phyloP scores from a whole-genome alignment of 176 grass and related monocot species.

The Aegilops tauschii region DNA sequence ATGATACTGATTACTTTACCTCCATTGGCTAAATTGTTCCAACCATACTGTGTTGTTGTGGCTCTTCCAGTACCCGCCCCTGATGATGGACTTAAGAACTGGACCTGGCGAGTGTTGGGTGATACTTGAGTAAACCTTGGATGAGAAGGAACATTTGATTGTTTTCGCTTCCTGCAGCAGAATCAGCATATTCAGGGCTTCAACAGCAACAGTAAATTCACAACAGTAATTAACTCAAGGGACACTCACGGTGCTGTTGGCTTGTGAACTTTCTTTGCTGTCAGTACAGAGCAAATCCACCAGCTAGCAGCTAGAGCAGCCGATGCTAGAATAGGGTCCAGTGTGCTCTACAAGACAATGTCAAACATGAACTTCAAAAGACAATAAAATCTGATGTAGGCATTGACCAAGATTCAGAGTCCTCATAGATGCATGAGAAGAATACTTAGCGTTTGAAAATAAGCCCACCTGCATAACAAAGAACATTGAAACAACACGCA shows the following conservation, averaged over 20 bases:
- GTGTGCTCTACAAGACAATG: conserved; percentile 72
- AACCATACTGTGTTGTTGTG: conserved; percentile 40
- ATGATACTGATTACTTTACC: conserved; percentile 34
- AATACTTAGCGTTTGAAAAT: conserved; percentile 16
- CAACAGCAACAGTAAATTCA: neutral
- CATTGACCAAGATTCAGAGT: neutral
- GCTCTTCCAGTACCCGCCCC: conserved; percentile 33
- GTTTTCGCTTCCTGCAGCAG: conserved; percentile 48
- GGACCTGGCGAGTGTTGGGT: conserved; percentile 43
- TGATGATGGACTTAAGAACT: conserved; percentile 67
- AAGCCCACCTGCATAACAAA: conserved; percentile 78
- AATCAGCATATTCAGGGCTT: conserved; percentile 26
- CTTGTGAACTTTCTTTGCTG: conserved; percentile 28
- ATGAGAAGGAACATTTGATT: conserved; percentile 34
- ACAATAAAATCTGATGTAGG: neutral
- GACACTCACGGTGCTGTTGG: conserved; percentile 31
- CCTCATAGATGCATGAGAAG: neutral
- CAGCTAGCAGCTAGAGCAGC: conserved; percentile 52
- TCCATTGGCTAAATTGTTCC: conserved; percentile 52
- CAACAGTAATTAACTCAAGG: conserved; percentile 9
- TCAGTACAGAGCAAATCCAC: conserved; percentile 56
- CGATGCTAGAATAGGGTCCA: conserved; percentile 73
- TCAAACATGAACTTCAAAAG: conserved; percentile 15
- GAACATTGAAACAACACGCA: conserved; percentile 67
- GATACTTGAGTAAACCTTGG: conserved; percentile 43